These are phyloP conservation scores for Casuarina glauca DNA, from an alignment of 306 rosid genomes.

Conservation along the genomic window DNA sequence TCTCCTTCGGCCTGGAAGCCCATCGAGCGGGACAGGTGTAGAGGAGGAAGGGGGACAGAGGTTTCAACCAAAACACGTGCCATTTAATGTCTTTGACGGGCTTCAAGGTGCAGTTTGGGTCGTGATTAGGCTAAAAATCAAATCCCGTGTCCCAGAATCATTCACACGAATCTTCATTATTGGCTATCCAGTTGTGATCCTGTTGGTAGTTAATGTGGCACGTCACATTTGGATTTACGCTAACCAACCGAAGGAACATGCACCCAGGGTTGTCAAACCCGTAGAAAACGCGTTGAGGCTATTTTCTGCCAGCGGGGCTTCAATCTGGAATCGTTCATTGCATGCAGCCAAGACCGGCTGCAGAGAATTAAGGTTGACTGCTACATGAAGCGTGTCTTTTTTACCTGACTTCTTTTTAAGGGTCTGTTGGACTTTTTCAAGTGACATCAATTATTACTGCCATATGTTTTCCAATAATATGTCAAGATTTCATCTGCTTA, in stretches of 20 bases:
- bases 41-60: background rate
- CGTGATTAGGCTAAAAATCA: background rate
- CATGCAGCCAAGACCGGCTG: too few species aligned
- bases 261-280: background rate
- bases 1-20: too few species aligned
- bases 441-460: too few species aligned
- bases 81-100: background rate
- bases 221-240: background rate
- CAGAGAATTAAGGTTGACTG: too few species aligned
- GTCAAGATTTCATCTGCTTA: too few species aligned
- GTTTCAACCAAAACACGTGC: background rate
- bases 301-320: too few species aligned
- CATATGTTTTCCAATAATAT: too few species aligned
- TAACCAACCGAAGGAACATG: background rate
- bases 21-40: too few species aligned
- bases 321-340: too few species aligned
- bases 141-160: background rate
- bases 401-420: too few species aligned
- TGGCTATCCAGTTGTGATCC: background rate
- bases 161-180: background rate
- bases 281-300: background rate
- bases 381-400: too few species aligned
- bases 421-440: too few species aligned
- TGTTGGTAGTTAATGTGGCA: background rate
- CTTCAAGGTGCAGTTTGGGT: background rate